Evolutionary conservation across 2,329 filamentous ascomycete species (phyloP).

Genomic region (Hymenoscyphus albidus): DNA sequence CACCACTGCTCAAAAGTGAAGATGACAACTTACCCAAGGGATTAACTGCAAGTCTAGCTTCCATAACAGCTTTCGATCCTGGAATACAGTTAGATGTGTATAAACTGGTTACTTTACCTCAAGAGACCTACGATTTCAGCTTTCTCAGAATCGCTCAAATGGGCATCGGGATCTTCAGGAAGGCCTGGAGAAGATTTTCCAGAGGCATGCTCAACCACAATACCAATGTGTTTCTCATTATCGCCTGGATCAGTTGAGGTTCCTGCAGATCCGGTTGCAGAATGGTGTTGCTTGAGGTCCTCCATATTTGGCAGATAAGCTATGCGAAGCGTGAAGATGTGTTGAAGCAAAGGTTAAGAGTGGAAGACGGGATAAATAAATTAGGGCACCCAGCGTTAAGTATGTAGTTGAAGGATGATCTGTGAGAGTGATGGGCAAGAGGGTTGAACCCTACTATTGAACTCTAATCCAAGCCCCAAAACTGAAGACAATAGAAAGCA

Average conservation of each 20-base stretch:
- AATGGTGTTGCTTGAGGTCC: background rate
- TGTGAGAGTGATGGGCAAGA: no score
- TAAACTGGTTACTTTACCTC: no score
- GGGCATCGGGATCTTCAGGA: constrained; percentile 54
- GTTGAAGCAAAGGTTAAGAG: background rate
- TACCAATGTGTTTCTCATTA: background rate
- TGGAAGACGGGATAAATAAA: background rate
- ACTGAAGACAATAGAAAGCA: background rate
- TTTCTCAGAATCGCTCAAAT: constrained; percentile 54
- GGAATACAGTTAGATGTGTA: constrained; percentile 2
- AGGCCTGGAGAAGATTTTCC: background rate
- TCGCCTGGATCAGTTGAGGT: background rate
- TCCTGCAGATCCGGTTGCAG: background rate
- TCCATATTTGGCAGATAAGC: background rate
- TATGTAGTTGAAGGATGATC: background rate
- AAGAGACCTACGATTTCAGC: constrained; percentile 52
- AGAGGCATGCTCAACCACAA: background rate
- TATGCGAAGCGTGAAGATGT: background rate
- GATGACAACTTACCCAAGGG: constrained; percentile 32
- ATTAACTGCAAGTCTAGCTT: constrained; percentile 22
- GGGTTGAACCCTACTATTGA: no score
- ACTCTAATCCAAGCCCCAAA: background rate
- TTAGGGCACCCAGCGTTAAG: background rate
- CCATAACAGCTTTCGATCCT: constrained; percentile 18
- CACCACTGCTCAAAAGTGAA: background rate